A percentile compares a stretch with the other conserved stretches of the same genome.
Conservation (phyloP, 805 yeast genomes). For the Candida vartiovaarae region DNA sequence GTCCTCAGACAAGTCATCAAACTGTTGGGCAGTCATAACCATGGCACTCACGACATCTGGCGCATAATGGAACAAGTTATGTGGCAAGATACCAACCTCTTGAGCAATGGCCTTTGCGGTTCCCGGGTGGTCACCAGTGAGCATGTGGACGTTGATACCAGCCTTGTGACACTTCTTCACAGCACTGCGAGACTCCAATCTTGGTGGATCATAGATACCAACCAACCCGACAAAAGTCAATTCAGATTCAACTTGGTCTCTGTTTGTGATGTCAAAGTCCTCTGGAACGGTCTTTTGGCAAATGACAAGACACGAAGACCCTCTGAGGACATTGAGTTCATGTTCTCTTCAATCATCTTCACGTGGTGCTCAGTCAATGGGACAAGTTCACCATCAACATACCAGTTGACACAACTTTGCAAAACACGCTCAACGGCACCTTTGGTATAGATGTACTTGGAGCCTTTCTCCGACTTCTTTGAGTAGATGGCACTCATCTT, state of each 20-base stretch:
- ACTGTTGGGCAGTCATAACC: constrained; percentile 73
- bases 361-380: constrained; percentile 36
- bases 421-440: constrained; percentile 75
- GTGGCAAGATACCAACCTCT: constrained; percentile 72
- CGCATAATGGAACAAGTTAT: constrained; percentile 47
- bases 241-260: constrained; percentile 43
- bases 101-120: constrained; percentile 77
- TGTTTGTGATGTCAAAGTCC: constrained; percentile 25
- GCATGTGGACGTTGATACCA: constrained; percentile 75
- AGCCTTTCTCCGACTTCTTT: constrained; percentile 24
- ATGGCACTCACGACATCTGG: constrained; percentile 51
- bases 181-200: constrained; percentile 58
- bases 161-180: constrained; percentile 65
- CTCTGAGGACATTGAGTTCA: constrained; percentile 51
- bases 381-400: constrained; percentile 24
- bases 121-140: constrained; percentile 76
- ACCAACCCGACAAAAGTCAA: constrained; percentile 59
- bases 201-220: constrained; percentile 79
- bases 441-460: constrained; percentile 42
- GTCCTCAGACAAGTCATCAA: constrained; percentile 54
- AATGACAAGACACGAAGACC: constrained; percentile 73
- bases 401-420: constrained; percentile 49
- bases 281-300: constrained; percentile 39
- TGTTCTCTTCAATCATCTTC: constrained; percentile 41
- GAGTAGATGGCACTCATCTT: constrained; percentile 61